phyloP scores from a whole-genome alignment of 2,329 filamentous ascomycete species.

The Sclerotinia spermophila region DNA sequence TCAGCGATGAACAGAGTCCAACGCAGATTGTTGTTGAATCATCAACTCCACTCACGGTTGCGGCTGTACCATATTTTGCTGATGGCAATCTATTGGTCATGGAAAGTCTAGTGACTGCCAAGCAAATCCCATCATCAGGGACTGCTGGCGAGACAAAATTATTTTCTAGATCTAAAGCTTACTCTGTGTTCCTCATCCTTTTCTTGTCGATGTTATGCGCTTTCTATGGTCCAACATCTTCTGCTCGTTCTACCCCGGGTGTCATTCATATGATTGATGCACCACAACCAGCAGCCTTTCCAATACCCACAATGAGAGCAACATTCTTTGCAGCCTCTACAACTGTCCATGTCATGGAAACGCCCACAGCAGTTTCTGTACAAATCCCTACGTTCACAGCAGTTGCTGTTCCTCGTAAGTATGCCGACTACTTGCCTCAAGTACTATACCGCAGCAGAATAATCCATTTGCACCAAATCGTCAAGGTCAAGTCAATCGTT shows the following conservation, averaged over 20 bases:
- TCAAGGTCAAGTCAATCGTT: background rate
- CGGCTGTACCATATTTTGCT: too few relatives aligned
- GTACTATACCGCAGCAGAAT: background rate
- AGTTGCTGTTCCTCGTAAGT: background rate
- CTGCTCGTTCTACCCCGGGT: background rate
- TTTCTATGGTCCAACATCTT: too few relatives aligned
- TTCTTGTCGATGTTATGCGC: background rate
- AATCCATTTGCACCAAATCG: background rate
- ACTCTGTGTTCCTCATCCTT: background rate
- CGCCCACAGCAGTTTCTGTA: too few relatives aligned
- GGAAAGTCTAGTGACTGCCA: too few relatives aligned
- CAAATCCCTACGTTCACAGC: background rate
- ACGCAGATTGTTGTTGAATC: too few relatives aligned
- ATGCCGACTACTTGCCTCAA: background rate
- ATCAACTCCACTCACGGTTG: too few relatives aligned
- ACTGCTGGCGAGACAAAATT: background rate
- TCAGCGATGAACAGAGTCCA: too few relatives aligned
- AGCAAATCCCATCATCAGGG: background rate
- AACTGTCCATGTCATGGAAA: too few relatives aligned
- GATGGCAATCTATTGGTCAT: too few relatives aligned
- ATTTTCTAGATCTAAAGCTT: background rate
- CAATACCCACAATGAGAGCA: background rate
- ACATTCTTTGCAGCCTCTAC: background rate
- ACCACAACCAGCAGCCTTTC: background rate
- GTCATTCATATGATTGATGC: background rate